Conservation (phyloP, 805 yeast species). For the Sugiyamaella lignohabitans region DNA sequence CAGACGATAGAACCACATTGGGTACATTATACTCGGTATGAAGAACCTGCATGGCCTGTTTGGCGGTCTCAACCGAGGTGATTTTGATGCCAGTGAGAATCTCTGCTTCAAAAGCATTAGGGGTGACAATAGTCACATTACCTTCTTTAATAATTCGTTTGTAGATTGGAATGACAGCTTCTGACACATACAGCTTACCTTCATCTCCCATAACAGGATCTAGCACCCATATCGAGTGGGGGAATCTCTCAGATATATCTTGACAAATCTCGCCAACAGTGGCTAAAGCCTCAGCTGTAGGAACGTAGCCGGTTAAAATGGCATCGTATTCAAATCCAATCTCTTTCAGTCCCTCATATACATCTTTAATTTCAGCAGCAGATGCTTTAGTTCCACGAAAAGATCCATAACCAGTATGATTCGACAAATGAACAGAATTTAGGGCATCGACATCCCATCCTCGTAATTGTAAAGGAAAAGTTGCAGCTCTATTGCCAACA, state of each 20-base stretch:
- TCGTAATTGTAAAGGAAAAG: slow-evolving; percentile 76
- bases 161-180: slow-evolving; percentile 54
- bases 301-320: slow-evolving; percentile 74
- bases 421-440: slow-evolving; percentile 82
- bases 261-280: slow-evolving; percentile 42
- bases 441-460: slow-evolving; percentile 93
- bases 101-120: slow-evolving; percentile 87
- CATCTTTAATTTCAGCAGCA: slow-evolving; percentile 40
- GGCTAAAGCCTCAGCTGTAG: slow-evolving; percentile 50
- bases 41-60: slow-evolving; percentile 41
- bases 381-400: slow-evolving; percentile 53
- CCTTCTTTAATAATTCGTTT: slow-evolving; percentile 39
- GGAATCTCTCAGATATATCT: slow-evolving; percentile 28
- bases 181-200: slow-evolving; percentile 66
- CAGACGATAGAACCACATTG: slow-evolving; percentile 63
- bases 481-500: slow-evolving; percentile 88
- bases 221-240: slow-evolving; percentile 48
- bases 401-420: slow-evolving; percentile 82
- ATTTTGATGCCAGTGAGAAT: slow-evolving; percentile 52
- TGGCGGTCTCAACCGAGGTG: slow-evolving; percentile 34
- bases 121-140: slow-evolving; percentile 69
- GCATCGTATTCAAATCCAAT: slow-evolving; percentile 53
- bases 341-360: slow-evolving; percentile 50
- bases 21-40: slow-evolving; percentile 46
- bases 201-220: slow-evolving; percentile 95